phyloP scores from a whole-genome alignment of 31 red algal genomes.

The Endocladia muricata region DNA sequence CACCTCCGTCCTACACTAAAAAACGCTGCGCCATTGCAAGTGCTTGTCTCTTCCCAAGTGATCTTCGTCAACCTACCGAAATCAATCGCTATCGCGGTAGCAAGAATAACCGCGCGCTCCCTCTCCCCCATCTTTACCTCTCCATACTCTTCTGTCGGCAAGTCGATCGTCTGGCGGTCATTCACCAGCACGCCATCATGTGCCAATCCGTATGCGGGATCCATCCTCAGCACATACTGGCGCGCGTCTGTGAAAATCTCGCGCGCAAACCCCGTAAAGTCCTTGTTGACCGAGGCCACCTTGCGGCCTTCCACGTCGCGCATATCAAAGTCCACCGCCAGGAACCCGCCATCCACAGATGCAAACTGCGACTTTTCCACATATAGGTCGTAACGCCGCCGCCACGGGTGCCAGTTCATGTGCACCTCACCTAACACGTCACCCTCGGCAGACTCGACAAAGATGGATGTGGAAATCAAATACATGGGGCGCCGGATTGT shows the following conservation, averaged over 20 bases:
- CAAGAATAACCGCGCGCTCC: constrained; percentile 78
- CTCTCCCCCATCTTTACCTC: constrained; percentile 20
- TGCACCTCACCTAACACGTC: constrained; percentile 74
- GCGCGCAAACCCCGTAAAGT: constrained; percentile 90
- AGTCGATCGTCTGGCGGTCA: constrained; percentile 26
- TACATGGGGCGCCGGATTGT: constrained; percentile 75
- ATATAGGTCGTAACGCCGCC: constrained; percentile 83
- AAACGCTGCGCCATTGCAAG: too few relatives aligned
- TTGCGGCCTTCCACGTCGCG: constrained; percentile 47
- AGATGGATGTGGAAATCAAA: constrained; percentile 77
- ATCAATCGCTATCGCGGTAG: constrained; percentile 68
- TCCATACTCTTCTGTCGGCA: constrained; percentile 7
- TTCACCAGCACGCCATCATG: constrained; percentile 39
- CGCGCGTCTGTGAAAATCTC: constrained; percentile 96
- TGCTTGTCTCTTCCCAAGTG: too few relatives aligned
- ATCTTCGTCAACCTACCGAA: constrained; percentile 76
- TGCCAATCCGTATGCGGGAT: constrained; percentile 46
- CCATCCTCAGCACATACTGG: constrained; percentile 90
- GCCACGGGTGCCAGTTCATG: constrained; percentile 95
- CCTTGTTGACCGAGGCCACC: constrained; percentile 88
- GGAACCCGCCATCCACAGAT: constrained; percentile 66
- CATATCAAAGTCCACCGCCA: constrained; percentile 88
- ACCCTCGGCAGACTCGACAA: constrained; percentile 72
- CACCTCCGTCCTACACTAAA: too few relatives aligned
- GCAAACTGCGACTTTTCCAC: constrained; percentile 88